phyloP scores from a whole-genome alignment of 2,329 filamentous ascomycete species.

The Chalaropsis thielavioides region DNA sequence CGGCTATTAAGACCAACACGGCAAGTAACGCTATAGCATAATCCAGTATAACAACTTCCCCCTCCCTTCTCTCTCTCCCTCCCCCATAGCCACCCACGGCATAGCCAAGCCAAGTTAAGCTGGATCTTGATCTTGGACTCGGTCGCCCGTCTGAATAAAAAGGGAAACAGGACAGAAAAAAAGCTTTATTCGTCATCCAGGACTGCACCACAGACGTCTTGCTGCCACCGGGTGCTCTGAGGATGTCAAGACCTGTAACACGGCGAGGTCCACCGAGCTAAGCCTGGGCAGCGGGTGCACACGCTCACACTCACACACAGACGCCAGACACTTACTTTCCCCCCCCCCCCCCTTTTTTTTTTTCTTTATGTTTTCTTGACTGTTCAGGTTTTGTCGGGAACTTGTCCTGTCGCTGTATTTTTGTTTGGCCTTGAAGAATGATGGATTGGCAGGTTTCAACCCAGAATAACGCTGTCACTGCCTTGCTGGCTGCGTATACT shows the following conservation, averaged over 20 bases:
- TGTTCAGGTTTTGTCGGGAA: neutral
- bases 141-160: neutral
- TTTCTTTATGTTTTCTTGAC: neutral
- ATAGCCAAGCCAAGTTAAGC: neutral
- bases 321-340: no score
- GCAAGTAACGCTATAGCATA: neutral
- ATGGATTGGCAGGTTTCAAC: neutral
- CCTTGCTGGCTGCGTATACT: neutral
- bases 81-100: neutral
- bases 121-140: neutral
- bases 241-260: constrained; percentile 7
- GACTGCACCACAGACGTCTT: neutral
- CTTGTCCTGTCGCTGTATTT: neutral
- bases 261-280: neutral
- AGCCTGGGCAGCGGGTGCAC: neutral
- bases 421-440: neutral
- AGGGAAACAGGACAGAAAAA: constrained; percentile 10
- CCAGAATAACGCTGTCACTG: neutral
- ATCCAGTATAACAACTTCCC: neutral
- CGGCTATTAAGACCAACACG: neutral
- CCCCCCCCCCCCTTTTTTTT: neutral
- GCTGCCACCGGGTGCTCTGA: neutral
- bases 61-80: neutral
- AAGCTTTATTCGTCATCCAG: neutral
- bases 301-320: neutral